These are phyloP conservation scores for Cyberlindnera sargentensis DNA, from an alignment of 805 yeast genomes.

Conservation along the genomic window DNA sequence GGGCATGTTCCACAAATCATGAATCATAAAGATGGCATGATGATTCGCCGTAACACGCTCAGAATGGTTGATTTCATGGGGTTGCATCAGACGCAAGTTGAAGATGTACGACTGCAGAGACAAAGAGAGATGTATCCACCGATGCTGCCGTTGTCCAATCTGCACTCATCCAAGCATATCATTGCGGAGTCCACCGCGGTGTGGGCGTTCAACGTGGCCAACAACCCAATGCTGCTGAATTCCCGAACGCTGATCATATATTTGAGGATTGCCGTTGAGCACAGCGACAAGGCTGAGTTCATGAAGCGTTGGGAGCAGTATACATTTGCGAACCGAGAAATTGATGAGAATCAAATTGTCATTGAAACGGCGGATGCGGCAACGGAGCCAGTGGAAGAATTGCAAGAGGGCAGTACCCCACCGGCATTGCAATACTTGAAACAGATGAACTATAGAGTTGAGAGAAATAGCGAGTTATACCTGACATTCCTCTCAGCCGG, in stretches of 20 bases:
- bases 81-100: constrained; percentile 14
- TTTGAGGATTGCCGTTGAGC: constrained; percentile 38
- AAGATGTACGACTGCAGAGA: constrained; percentile 12
- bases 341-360: constrained; percentile 1
- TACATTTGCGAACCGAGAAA: constrained; percentile 27
- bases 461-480: constrained; percentile 16
- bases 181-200: constrained; percentile 75
- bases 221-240: constrained; percentile 37
- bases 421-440: constrained; percentile 8
- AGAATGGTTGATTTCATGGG: constrained; percentile 33
- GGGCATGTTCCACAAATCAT: constrained; percentile 29
- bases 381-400: constrained; percentile 2
- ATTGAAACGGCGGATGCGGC: constrained; percentile 16
- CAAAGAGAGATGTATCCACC: constrained; percentile 42
- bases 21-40: constrained; percentile 38
- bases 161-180: constrained; percentile 36
- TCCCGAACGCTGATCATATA: constrained; percentile 41
- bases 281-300: constrained; percentile 30
- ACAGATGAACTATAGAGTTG: constrained; percentile 7
- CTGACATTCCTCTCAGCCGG: constrained; percentile 41
- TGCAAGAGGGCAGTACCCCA: constrained; percentile 13
- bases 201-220: constrained; percentile 47
- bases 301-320: constrained; percentile 27
- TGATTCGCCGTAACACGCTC: constrained; percentile 40
- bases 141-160: constrained; percentile 51